Conservation (phyloP, 495 filamentous ascomycete species). For the Trichoderma gamsii region DNA sequence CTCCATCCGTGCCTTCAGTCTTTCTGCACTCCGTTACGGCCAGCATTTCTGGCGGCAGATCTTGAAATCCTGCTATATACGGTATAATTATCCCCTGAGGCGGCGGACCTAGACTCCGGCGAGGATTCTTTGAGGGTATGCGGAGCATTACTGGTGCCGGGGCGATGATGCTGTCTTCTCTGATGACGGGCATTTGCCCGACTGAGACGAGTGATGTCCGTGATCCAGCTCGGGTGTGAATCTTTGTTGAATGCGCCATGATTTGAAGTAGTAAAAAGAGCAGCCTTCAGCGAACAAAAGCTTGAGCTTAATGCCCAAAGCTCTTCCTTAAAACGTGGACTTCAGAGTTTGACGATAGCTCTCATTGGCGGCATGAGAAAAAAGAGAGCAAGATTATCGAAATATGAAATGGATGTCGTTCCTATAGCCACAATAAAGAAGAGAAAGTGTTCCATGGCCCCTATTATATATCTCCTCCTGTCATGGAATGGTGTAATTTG, state of each 20-base stretch:
- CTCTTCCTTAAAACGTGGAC: too few species aligned
- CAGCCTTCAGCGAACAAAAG: not conserved
- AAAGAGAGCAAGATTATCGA: too few species aligned
- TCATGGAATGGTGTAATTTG: not conserved
- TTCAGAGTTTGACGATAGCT: too few species aligned
- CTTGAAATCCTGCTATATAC: not conserved
- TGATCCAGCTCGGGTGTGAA: not conserved
- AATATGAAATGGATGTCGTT: too few species aligned
- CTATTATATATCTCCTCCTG: not conserved
- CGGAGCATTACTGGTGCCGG: not conserved
- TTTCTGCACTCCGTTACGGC: not conserved
- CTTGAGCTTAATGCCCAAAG: not conserved
- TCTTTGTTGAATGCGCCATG: not conserved
- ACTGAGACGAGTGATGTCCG: slow-evolving; percentile 10
- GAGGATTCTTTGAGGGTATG: not conserved
- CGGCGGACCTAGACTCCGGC: not conserved
- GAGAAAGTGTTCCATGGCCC: not conserved
- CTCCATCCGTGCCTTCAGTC: not conserved
- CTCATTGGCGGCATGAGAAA: too few species aligned
- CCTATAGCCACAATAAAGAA: not conserved
- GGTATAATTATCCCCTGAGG: not conserved
- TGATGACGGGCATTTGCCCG: slow-evolving; percentile 15
- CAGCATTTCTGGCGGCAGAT: not conserved
- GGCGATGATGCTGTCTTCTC: slow-evolving; percentile 1
- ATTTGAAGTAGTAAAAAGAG: not conserved